phyloP scores from a whole-genome alignment of 352 stramenopile genomes.

The Halophytophthora batemanensis region DNA sequence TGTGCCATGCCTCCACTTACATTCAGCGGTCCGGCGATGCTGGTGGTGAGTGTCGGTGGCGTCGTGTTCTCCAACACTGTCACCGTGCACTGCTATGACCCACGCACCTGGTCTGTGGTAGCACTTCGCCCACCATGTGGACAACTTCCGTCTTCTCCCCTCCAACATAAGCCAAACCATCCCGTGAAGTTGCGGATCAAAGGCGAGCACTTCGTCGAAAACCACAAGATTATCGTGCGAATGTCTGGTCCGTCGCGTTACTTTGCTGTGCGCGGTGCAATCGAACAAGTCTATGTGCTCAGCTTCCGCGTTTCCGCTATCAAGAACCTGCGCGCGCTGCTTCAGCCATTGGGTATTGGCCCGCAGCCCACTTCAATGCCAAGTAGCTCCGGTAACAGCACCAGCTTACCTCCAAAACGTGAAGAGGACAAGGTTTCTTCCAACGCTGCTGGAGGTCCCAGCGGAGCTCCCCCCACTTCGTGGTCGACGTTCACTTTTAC shows the following conservation, averaged over 20 bases:
- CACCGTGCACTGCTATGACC: constrained; percentile 70
- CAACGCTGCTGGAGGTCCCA: constrained; percentile 9
- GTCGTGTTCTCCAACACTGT: constrained; percentile 65
- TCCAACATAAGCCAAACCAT: constrained; percentile 7
- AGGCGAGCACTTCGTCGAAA: constrained; percentile 70
- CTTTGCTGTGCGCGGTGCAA: constrained; percentile 22
- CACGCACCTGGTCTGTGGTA: constrained; percentile 43
- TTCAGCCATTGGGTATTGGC: constrained; percentile 26
- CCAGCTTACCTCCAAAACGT: constrained; percentile 15
- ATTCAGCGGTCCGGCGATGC: constrained; percentile 49
- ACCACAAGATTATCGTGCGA: constrained; percentile 52
- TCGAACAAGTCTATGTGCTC: constrained; percentile 52
- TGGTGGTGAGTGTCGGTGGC: constrained; percentile 43
- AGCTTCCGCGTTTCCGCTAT: constrained; percentile 48
- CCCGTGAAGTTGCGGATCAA: constrained; percentile 34
- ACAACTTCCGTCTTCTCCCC: constrained; percentile 18
- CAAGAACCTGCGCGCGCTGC: constrained; percentile 38
- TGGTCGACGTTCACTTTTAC: constrained; percentile 44
- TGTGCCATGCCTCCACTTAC: constrained; percentile 52
- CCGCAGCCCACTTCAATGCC: background rate
- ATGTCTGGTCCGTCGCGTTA: constrained; percentile 47
- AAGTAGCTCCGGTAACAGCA: background rate
- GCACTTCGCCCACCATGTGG: constrained; percentile 44
- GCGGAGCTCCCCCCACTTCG: constrained; percentile 1
- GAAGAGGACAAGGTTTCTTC: constrained; percentile 27